Evolutionary conservation across 495 filamentous ascomycete genomes (phyloP), one percentile per base, ranked within the genome.

Genomic region (Podospora comata): DNA sequence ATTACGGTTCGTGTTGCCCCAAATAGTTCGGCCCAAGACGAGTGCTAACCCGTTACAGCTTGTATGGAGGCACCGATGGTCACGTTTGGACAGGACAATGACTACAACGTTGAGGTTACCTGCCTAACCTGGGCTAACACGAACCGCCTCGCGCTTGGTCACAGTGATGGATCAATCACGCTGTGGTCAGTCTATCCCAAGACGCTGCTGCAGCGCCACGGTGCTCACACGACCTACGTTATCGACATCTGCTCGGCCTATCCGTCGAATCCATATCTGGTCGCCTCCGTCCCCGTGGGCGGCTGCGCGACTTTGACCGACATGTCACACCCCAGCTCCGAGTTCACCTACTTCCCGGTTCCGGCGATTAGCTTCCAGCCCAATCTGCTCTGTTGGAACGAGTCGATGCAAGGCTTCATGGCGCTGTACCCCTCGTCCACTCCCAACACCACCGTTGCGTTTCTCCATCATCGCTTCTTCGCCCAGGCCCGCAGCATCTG

Each of bases 191-290:
- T 85, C 54, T 77, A 74, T 27, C 82, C 82, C 9, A 69, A 69
- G 32, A 68, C 70, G 44, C 70, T 81, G 39, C 64, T 85, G 3
- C 77, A 77, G 56, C 78, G 82, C 4, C 75, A 82, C 55, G 72
- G 73, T 19, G 71, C 78, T 58, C 82, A 85, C 66, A 77, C 75
- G 34, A 82, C 75, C 56, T 75, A 77, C 65, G 76, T 85, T 5
- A 76, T 84, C 70, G 82, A 84, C 62, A 80, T 85, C 26, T 78
- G 78, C 67, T 83, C 81, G 13, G 79, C 75, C 32, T 84, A 81
- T 61, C 82, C 82, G 5, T 81, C 82, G 0, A 71, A 79, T 55
- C 81, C 82, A 2, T 81, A 79, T 67, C 60, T 83, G 23, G 68
- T 85, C 54, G 78, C 79, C 60, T 80, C 82, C 6, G 71, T 80